Base-by-base conservation (phyloP, 805 yeast species). In the Starmerella sp. region DNA sequence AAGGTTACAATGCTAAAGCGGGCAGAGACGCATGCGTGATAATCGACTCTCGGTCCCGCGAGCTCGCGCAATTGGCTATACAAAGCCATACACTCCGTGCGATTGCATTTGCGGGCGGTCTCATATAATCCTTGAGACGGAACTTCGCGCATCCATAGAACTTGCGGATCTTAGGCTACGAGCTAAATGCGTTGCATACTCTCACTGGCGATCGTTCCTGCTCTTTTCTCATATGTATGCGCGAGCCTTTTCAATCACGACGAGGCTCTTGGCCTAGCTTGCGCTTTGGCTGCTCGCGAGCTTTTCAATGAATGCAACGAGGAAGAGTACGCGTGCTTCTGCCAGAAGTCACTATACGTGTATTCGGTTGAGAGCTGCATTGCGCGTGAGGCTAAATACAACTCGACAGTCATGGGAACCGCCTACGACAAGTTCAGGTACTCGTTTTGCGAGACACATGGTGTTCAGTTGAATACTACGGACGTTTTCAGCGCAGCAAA, bases 361-460 rank as follows among this genome's bases (percentile, higher is more conserved):
- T 67, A 65, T 7, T 60, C 71, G 1, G 70, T 69, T 0, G 67
- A 66, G 13, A 55, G 54, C n/a, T 69, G 72, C 46, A 66, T 69
- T 3, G 53, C 56, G 7, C 50, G 58, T 2, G 59, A 66, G 47
- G 52, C 69, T 3, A 51, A 57, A 10, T 43, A 34, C 43, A 58
- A 59, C 28, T 57, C 67, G 1, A 54, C 61, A 2, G 47, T 48
- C 5, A 55, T 62, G 54, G 70, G 67, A 36, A 51, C 49, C 13
- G 70, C 70, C 2, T 69, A 68, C 65, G 68, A 67, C 48, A 65
- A 59, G 44, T 65, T 69, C 55, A 38, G 54, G 14, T 13, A 43
- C 14, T 45, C 54, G 14, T 63, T 60, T 45, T 69, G 72, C 54
- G 56, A 57, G 37, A 45, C 61, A 7, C 60, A 63, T 38, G 48